Percentiles rank a stretch among this genome's conserved stretches.
Conservation (phyloP, 2,329 filamentous ascomycete species). For the Sporothrix brunneoviolacea region DNA sequence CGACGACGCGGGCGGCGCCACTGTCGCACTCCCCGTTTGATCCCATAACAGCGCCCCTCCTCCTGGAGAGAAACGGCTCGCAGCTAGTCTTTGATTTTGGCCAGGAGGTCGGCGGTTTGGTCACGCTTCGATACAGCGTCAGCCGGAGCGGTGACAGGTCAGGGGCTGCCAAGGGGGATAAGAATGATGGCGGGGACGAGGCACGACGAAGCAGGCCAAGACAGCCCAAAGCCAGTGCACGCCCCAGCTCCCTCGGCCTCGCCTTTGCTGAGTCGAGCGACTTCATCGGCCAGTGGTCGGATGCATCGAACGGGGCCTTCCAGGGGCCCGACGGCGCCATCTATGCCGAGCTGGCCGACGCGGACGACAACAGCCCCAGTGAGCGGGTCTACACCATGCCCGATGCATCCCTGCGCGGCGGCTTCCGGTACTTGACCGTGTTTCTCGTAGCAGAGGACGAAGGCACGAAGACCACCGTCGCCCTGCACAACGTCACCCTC, state of each 20-base stretch:
- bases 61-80: slow-evolving; percentile 38
- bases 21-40: background rate
- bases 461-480: slow-evolving; percentile 11
- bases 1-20: too few relatives aligned
- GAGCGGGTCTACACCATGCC: slow-evolving; percentile 35
- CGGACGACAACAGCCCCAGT: slow-evolving; percentile 20
- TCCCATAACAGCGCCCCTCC: background rate
- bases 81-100: slow-evolving; percentile 54
- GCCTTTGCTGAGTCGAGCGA: slow-evolving; percentile 43
- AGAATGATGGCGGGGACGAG: slow-evolving; percentile 19
- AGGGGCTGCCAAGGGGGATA: too few relatives aligned
- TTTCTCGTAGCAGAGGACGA: slow-evolving; percentile 25
- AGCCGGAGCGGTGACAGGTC: background rate
- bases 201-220: too few relatives aligned
- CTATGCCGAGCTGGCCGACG: slow-evolving; percentile 32
- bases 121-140: slow-evolving; percentile 43
- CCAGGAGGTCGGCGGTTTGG: slow-evolving; percentile 49
- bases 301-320: slow-evolving; percentile 40
- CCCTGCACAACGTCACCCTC: slow-evolving; percentile 28
- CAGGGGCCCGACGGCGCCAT: slow-evolving; percentile 41
- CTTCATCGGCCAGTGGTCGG: slow-evolving; percentile 40
- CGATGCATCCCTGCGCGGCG: slow-evolving; percentile 38
- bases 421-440: slow-evolving; percentile 46
- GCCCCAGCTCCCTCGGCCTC: slow-evolving; percentile 36
- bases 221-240: too few relatives aligned